phyloP scores from a whole-genome alignment of 345 rosid species.

The Lepidium sativum region DNA sequence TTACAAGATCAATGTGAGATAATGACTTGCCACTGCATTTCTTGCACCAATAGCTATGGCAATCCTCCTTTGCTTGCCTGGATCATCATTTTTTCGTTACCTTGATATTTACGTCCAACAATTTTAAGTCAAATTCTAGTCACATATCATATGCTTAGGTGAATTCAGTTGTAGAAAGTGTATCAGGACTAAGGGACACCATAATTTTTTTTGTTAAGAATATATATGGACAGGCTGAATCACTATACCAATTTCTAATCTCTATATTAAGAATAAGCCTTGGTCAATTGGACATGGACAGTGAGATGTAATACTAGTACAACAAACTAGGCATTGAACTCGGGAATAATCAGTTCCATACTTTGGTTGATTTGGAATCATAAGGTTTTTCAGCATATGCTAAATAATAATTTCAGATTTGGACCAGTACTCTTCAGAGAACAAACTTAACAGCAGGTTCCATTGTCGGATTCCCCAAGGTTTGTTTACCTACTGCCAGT shows the following conservation, averaged over 20 bases:
- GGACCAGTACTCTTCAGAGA: conserved; percentile 99
- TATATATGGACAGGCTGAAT: not conserved
- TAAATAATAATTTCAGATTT: conserved; percentile 44
- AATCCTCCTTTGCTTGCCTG: not conserved
- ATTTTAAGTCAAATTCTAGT: not conserved
- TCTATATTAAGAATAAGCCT: not conserved
- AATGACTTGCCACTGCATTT: not conserved
- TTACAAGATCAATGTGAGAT: not conserved
- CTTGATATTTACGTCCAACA: not conserved
- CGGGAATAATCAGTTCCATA: not conserved
- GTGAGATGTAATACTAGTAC: not conserved
- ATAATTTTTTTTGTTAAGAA: not conserved
- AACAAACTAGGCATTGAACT: not conserved
- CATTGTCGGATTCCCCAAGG: conserved; percentile 92
- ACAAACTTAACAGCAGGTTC: conserved; percentile 82
- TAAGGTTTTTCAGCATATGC: not conserved
- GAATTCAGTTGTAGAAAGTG: not conserved
- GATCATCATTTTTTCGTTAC: not conserved
- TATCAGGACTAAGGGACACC: not conserved
- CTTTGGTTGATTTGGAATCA: not conserved
- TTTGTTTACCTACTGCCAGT: conserved; percentile 14
- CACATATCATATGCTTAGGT: not conserved
- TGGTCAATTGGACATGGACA: not conserved
- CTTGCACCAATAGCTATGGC: not conserved
- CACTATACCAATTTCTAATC: not conserved